phyloP scores from a whole-genome alignment of 2,329 filamentous ascomycete species.

The Diaporthe helianthi region DNA sequence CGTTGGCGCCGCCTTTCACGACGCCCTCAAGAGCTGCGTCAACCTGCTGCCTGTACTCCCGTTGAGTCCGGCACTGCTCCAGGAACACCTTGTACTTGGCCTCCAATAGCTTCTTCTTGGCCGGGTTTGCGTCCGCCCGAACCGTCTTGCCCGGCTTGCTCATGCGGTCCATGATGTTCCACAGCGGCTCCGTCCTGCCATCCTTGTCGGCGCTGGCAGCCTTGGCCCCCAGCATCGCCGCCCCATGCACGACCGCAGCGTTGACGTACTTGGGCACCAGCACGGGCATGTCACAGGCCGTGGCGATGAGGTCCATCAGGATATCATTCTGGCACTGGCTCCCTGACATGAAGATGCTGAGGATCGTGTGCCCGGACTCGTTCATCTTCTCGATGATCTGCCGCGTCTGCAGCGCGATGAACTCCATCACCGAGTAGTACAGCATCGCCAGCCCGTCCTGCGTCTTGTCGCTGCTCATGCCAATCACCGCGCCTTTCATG shows the following conservation, averaged over 20 bases:
- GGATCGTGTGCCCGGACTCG: conserved; percentile 82
- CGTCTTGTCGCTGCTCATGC: conserved; percentile 84
- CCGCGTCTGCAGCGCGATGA: conserved; percentile 94
- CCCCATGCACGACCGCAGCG: conserved; percentile 95
- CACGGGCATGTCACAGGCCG: conserved; percentile 89
- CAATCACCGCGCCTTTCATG: conserved; percentile 91
- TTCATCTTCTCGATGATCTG: conserved; percentile 98
- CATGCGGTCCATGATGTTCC: conserved; percentile 98
- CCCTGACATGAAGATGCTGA: conserved; percentile 97
- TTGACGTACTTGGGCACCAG: conserved; percentile 93
- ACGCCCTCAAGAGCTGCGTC: conserved; percentile 62
- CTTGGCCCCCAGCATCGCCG: conserved; percentile 96
- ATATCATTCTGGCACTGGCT: conserved; percentile 96
- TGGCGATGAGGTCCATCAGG: conserved; percentile 89
- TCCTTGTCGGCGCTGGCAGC: conserved; percentile 83
- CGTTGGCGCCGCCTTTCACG: conserved; percentile 1
- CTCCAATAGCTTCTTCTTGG: conserved; percentile 80
- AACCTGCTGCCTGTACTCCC: conserved; percentile 79
- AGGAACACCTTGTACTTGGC: conserved; percentile 97
- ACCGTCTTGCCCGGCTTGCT: conserved; percentile 91
- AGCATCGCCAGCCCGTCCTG: conserved; percentile 86
- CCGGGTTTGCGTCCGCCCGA: conserved; percentile 72
- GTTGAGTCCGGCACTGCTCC: conserved; percentile 87
- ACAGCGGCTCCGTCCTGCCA: conserved; percentile 84
- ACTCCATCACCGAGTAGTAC: conserved; percentile 97